These are phyloP conservation scores for Viola odorata DNA, from an alignment of 345 rosid species.

Conservation along the genomic window DNA sequence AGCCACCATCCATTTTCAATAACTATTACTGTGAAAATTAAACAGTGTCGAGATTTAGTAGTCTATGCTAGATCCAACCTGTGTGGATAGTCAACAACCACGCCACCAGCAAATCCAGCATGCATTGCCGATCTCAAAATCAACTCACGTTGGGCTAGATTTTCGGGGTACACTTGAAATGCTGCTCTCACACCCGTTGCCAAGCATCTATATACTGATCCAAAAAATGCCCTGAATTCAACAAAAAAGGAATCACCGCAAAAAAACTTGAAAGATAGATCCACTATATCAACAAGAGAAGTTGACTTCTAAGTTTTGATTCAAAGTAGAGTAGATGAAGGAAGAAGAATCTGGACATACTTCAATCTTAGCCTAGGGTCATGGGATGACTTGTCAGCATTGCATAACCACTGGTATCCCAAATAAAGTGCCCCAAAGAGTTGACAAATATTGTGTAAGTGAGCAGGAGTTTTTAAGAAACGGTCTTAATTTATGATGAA, in stretches of 20 bases:
- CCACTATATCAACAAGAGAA: too few relatives aligned
- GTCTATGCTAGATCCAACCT: constrained; percentile 43
- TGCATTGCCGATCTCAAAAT: constrained; percentile 75
- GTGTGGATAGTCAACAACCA: constrained; percentile 87
- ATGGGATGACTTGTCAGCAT: constrained; percentile 93
- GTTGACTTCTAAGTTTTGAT: too few relatives aligned
- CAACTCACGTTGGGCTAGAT: constrained; percentile 69
- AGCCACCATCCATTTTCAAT: too few relatives aligned
- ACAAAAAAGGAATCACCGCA: too few relatives aligned
- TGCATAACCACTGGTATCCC: constrained; percentile 98
- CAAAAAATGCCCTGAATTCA: constrained; percentile 97
- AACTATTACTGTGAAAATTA: too few relatives aligned
- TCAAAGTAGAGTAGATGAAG: too few relatives aligned
- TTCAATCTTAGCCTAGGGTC: constrained; percentile 81
- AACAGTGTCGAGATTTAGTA: too few relatives aligned
- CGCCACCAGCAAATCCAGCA: constrained; percentile 94
- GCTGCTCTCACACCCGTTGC: constrained; percentile 92
- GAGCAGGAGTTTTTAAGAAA: too few relatives aligned
- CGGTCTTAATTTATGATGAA: too few relatives aligned
- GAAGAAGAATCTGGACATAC: constrained; percentile 36
- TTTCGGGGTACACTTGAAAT: constrained; percentile 88
- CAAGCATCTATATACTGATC: constrained; percentile 70
- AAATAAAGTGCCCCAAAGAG: too few relatives aligned
- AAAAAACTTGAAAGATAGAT: too few relatives aligned
- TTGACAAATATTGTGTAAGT: too few relatives aligned